Evolutionary conservation across 2,329 filamentous ascomycete genomes (phyloP).

Genomic region (Monilinia polystroma): DNA sequence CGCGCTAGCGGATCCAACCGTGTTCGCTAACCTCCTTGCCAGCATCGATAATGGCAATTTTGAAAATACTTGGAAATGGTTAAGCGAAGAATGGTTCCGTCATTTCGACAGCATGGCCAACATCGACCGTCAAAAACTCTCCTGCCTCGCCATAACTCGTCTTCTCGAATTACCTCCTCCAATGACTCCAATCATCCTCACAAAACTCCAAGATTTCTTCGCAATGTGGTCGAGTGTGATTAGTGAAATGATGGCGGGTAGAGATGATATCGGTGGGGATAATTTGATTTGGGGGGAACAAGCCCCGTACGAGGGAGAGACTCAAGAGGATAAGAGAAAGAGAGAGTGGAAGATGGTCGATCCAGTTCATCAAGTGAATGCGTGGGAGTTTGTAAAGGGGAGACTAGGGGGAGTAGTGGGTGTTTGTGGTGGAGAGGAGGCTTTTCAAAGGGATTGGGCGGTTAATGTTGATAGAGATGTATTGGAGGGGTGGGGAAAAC

Average conservation of each 20-base stretch:
- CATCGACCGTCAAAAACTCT: constrained; percentile 66
- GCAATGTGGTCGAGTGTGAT: constrained; percentile 73
- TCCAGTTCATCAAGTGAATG: constrained; percentile 64
- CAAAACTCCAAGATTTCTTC: constrained; percentile 69
- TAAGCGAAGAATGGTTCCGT: constrained; percentile 64
- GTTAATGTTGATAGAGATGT: constrained; percentile 75
- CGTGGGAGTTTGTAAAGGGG: constrained; percentile 62
- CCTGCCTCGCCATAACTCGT: constrained; percentile 69
- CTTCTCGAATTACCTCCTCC: constrained; percentile 63
- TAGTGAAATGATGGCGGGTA: constrained; percentile 62
- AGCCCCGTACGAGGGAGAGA: constrained; percentile 54
- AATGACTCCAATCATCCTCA: constrained; percentile 53
- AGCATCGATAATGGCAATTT: constrained; percentile 41
- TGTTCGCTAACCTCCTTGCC: constrained; percentile 61
- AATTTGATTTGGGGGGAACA: constrained; percentile 49
- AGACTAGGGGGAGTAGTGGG: constrained; percentile 59
- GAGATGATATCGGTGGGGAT: constrained; percentile 50
- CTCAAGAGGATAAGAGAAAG: constrained; percentile 54
- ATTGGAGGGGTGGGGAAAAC: constrained; percentile 58
- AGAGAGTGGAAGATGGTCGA: constrained; percentile 57
- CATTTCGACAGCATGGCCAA: constrained; percentile 68
- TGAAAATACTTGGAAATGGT: constrained; percentile 58
- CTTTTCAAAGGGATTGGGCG: constrained; percentile 67
- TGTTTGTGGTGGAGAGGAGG: constrained; percentile 60
- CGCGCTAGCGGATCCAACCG: constrained; percentile 67